A percentile compares a stretch with the other conserved stretches of the same genome.
Evolutionary conservation across 768 basidiomycete genomes (phyloP).

Genomic region (Boletus huronensis): DNA sequence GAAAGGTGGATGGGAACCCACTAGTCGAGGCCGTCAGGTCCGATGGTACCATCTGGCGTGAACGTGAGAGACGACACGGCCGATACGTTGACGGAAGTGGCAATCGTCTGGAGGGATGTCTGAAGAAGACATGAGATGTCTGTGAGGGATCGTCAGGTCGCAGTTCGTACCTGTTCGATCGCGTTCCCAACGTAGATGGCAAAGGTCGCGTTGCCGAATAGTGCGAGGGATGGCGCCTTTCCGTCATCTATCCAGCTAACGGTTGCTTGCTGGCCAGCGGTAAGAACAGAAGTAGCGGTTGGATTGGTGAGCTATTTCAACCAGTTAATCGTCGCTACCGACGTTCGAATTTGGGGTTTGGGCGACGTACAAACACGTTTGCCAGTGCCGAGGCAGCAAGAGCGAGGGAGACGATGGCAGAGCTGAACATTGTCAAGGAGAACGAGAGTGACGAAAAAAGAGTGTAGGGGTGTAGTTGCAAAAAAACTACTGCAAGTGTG

Average conservation of each 20-base stretch:
- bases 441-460: conserved; percentile 21
- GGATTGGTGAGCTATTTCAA: conserved; percentile 55
- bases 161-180: conserved; percentile 49
- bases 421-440: conserved; percentile 46
- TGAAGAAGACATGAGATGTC: conserved; percentile 14
- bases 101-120: conserved; percentile 58
- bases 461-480: conserved; percentile 18
- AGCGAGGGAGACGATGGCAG: conserved; percentile 46
- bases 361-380: conserved; percentile 49
- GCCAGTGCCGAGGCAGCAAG: conserved; percentile 53
- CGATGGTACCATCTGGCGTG: conserved; percentile 48
- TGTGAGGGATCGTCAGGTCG: not conserved
- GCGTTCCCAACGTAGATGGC: conserved; percentile 64
- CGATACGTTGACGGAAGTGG: conserved; percentile 49
- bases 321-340: not conserved
- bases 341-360: not conserved
- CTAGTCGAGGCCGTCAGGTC: conserved; percentile 56
- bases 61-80: conserved; percentile 44
- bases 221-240: conserved; percentile 41
- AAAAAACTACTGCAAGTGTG: conserved; percentile 2
- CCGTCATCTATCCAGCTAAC: conserved; percentile 62
- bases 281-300: conserved; percentile 40
- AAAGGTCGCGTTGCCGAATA: conserved; percentile 50
- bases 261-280: conserved; percentile 47
- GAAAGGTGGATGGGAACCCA: conserved; percentile 18